phyloP scores from a whole-genome alignment of 2,329 filamentous ascomycete species.

The Cladosporium sp. region DNA sequence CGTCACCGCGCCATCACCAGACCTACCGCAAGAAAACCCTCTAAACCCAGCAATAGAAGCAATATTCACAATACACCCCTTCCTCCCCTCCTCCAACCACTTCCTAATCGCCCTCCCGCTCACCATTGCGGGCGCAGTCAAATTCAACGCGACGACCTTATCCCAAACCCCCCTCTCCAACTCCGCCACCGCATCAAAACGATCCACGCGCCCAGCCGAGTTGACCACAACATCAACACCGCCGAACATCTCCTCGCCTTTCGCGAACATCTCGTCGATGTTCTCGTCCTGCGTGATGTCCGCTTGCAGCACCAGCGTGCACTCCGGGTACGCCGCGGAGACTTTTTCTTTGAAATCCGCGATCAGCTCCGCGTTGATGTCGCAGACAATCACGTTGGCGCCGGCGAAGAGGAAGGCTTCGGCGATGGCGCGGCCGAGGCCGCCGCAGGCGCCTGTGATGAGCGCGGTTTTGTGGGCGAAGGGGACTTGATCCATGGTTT shows the following conservation, averaged over 20 bases:
- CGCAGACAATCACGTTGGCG: slow-evolving; percentile 34
- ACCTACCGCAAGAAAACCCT: slow-evolving; percentile 40
- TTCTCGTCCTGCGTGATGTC: slow-evolving; percentile 37
- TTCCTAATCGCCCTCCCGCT: slow-evolving; percentile 49
- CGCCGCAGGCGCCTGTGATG: slow-evolving; percentile 32
- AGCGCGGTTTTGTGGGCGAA: slow-evolving; percentile 28
- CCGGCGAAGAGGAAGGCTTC: slow-evolving; percentile 30
- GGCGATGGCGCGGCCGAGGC: slow-evolving; percentile 31
- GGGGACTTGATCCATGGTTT: slow-evolving; percentile 1
- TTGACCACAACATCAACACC: slow-evolving; percentile 50
- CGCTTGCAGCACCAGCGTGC: slow-evolving; percentile 30
- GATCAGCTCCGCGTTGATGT: slow-evolving; percentile 31
- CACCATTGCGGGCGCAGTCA: slow-evolving; percentile 53
- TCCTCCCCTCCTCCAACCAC: slow-evolving; percentile 42
- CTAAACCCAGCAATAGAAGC: slow-evolving; percentile 44
- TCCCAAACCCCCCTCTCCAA: slow-evolving; percentile 49
- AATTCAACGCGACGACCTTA: slow-evolving; percentile 52
- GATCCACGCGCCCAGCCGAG: slow-evolving; percentile 56
- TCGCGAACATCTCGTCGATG: slow-evolving; percentile 36
- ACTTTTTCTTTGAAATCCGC: slow-evolving; percentile 28
- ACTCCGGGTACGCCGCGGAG: slow-evolving; percentile 19
- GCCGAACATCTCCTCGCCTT: slow-evolving; percentile 37
- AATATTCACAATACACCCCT: slow-evolving; percentile 52
- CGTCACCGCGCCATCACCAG: background rate
- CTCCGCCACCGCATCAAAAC: slow-evolving; percentile 50